Evolutionary conservation across 1,139 yeast genomes (phyloP), one percentile per base, ranked within the genome.

Genomic region (Neolecta irregularis): DNA sequence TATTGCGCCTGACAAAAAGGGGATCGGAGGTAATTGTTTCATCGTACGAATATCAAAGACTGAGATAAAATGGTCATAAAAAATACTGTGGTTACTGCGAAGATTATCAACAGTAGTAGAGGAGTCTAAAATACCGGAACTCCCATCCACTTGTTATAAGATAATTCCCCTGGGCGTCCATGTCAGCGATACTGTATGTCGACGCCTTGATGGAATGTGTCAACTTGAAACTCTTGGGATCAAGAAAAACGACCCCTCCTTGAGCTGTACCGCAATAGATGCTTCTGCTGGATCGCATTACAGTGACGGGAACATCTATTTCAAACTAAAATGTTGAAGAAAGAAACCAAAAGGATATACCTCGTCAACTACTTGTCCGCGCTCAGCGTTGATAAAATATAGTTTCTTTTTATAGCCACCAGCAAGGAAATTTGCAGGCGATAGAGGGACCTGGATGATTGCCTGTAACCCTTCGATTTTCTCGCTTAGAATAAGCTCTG

Each of bases 1-100:
- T 5, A 80, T 67, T 1, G 96, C 95, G 3, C 96, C 96, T 0
- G 83, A 76, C 0, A 93, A 80, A 52, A 83, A 83, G 2, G 94
- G 74, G 3, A 85, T 62, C 2, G 96, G 95, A 0, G 93, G 64
- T 38, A 77, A 55, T 2, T 88, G 67, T 40, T 71, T 67, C 70
- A 80, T 64, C 45, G 73, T 69, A 42, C 93, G 65, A 24, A 81
- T 55, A 53, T 88, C 98, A 53, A 71, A 83, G 13, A 81, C 72
- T 45, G 75, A 76, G 18, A 88, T 88, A 46, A 85, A 64, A 0
- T 93, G 88, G 51, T 88, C 98, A 2, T n/a, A 71, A 62, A n/a
- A 36, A 34, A 36, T 43, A 46, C 26, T 26, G 42, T 13, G 35
- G 47, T 40, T 29, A 41, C 9, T 36, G 33, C 4, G 24, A 16